These are phyloP conservation scores for Plectosphaerella plurivora DNA, from an alignment of 2,329 filamentous ascomycete genomes.

Conservation along the genomic window DNA sequence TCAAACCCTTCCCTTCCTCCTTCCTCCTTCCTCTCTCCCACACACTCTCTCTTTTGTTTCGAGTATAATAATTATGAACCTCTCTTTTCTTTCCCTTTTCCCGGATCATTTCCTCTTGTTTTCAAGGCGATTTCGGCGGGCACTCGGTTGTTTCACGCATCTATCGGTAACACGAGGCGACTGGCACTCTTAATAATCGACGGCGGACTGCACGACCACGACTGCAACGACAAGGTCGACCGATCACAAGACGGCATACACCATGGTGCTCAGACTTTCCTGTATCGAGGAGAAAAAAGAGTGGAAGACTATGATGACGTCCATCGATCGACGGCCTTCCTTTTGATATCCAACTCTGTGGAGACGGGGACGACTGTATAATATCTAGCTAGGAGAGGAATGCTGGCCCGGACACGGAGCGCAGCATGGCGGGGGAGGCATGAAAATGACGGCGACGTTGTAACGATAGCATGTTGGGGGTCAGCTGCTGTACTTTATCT, in stretches of 20 bases:
- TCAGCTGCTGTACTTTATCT: no score
- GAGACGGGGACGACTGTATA: neutral
- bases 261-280: no score
- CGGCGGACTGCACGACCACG: neutral
- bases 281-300: no score
- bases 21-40: neutral
- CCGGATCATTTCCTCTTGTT: neutral
- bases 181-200: no score
- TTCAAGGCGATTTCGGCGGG: neutral
- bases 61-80: neutral
- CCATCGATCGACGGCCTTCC: neutral
- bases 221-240: neutral
- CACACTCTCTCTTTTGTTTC: neutral
- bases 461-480: no score
- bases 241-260: no score
- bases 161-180: neutral
- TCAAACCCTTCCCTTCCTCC: conserved; percentile 5
- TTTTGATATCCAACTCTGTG: neutral
- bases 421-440: no score
- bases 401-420: no score
- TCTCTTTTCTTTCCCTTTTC: neutral
- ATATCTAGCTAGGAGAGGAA: no score
- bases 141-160: no score
- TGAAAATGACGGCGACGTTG: no score
- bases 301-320: neutral